These are phyloP conservation scores for Didymellaceae sp. DNA, from an alignment of 2,329 filamentous ascomycete genomes.

Conservation along the genomic window DNA sequence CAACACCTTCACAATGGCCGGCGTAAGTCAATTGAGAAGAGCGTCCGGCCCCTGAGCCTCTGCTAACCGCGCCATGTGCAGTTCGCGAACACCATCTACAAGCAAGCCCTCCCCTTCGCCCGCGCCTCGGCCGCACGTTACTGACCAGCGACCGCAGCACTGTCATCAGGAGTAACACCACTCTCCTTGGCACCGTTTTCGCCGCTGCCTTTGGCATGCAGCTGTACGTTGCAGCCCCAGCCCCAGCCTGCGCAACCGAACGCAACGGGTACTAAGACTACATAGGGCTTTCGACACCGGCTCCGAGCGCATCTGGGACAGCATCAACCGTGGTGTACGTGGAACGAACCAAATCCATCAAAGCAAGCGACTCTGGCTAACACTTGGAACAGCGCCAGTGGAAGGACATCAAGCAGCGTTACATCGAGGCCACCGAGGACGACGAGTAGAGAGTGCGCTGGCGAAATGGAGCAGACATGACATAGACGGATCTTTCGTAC, in stretches of 20 bases:
- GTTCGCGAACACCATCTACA: constrained; percentile 62
- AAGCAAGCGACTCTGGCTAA: constrained; percentile 28
- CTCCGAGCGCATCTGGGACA: constrained; percentile 90
- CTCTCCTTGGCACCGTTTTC: constrained; percentile 89
- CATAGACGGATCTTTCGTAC: constrained; percentile 25
- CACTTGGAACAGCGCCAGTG: constrained; percentile 80
- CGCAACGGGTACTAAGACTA: constrained; percentile 29
- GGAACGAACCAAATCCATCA: not conserved
- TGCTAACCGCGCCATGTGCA: constrained; percentile 46
- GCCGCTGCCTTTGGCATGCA: constrained; percentile 87
- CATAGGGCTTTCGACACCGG: constrained; percentile 79
- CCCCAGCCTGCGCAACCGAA: not conserved
- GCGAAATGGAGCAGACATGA: constrained; percentile 19
- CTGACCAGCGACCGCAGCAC: constrained; percentile 63
- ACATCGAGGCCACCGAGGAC: constrained; percentile 73
- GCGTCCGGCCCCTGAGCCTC: not conserved
- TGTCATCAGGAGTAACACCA: constrained; percentile 84
- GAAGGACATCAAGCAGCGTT: constrained; percentile 97
- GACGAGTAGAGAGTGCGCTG: constrained; percentile 52
- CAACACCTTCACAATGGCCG: constrained; percentile 61
- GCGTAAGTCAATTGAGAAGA: constrained; percentile 56
- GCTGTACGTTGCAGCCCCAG: constrained; percentile 70
- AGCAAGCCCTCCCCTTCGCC: constrained; percentile 48
- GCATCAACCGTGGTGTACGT: constrained; percentile 81
- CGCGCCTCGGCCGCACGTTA: constrained; percentile 20